phyloP scores from a whole-genome alignment of 2,329 filamentous ascomycete species.

The Leptosphaerulina australis region DNA sequence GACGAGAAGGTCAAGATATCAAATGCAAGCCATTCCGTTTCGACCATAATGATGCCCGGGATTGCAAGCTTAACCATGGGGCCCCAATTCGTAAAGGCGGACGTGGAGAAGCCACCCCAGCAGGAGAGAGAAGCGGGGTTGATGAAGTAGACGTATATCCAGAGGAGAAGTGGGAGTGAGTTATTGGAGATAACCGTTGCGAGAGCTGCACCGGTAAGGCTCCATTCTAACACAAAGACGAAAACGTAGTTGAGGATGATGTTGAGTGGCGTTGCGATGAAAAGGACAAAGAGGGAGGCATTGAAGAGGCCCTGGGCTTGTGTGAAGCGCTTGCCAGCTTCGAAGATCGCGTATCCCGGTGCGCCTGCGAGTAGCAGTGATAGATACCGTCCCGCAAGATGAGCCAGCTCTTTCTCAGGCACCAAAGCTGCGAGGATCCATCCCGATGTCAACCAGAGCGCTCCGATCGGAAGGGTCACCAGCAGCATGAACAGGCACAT shows the following conservation, averaged over 20 bases:
- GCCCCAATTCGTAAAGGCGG: conserved; percentile 74
- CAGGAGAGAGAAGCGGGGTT: conserved; percentile 51
- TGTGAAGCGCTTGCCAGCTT: conserved; percentile 61
- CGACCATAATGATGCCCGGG: conserved; percentile 90
- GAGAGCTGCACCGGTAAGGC: conserved; percentile 59
- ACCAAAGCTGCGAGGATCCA: conserved; percentile 55
- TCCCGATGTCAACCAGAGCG: conserved; percentile 58
- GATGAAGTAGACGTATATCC: conserved; percentile 54
- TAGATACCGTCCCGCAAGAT: conserved; percentile 58
- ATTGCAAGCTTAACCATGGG: conserved; percentile 88
- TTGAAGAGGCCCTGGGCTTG: conserved; percentile 63
- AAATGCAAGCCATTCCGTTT: conserved; percentile 62
- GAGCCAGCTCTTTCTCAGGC: conserved; percentile 55
- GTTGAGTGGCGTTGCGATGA: conserved; percentile 58
- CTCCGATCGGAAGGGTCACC: conserved; percentile 56
- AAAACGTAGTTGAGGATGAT: conserved; percentile 58
- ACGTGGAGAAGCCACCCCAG: conserved; percentile 76
- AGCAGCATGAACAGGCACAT: conserved; percentile 59
- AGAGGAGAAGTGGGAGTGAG: conserved; percentile 56
- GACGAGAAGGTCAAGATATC: conserved; percentile 70
- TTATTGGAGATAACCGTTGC: conserved; percentile 58
- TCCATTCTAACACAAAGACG: conserved; percentile 51
- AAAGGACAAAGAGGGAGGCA: conserved; percentile 55
- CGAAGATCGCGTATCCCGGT: conserved; percentile 61
- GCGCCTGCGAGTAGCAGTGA: conserved; percentile 57